Conservation (phyloP, 2,329 filamentous ascomycete genomes). For the Claviceps arundinis region DNA sequence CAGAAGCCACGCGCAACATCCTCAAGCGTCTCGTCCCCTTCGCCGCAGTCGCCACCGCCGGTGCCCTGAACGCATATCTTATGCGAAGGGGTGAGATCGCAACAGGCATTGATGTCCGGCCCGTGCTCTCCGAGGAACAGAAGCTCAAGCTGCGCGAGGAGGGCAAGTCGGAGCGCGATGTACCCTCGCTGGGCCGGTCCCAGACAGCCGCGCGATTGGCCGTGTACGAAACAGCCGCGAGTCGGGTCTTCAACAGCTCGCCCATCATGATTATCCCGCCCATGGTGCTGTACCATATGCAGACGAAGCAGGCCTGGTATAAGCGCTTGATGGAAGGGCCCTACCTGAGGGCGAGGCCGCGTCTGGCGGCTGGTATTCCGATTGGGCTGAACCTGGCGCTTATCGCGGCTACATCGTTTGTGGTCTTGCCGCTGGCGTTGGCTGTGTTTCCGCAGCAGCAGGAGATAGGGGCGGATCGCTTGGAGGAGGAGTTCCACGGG, state of each 20-base stretch:
- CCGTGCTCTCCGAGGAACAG: conserved; percentile 59
- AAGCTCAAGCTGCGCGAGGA: conserved; percentile 42
- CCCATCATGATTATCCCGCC: conserved; percentile 97
- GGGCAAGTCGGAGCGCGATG: conserved; percentile 50
- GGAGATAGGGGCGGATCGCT: conserved; percentile 55
- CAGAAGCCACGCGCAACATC: conserved; percentile 61
- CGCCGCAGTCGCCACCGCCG: conserved; percentile 83
- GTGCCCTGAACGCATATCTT: conserved; percentile 86
- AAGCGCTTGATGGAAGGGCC: conserved; percentile 41
- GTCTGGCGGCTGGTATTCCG: conserved; percentile 40
- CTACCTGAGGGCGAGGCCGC: conserved; percentile 68
- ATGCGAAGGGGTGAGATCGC: conserved; percentile 97
- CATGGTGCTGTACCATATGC: conserved; percentile 69
- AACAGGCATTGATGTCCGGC: conserved; percentile 83
- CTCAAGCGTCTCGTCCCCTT: conserved; percentile 87
- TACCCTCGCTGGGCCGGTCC: conserved; percentile 69
- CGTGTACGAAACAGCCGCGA: conserved; percentile 84
- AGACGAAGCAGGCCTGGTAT: conserved; percentile 36
- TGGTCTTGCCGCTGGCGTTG: conserved; percentile 78
- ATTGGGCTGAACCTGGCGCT: conserved; percentile 75
- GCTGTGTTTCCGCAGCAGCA: conserved; percentile 89
- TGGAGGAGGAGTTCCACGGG: conserved; percentile 81
- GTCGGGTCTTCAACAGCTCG: conserved; percentile 82
- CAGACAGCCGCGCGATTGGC: conserved; percentile 78
- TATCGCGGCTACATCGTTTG: conserved; percentile 75